phyloP scores from a whole-genome alignment of 805 yeast genomes.

The Suhomyces tanzawaensis region DNA sequence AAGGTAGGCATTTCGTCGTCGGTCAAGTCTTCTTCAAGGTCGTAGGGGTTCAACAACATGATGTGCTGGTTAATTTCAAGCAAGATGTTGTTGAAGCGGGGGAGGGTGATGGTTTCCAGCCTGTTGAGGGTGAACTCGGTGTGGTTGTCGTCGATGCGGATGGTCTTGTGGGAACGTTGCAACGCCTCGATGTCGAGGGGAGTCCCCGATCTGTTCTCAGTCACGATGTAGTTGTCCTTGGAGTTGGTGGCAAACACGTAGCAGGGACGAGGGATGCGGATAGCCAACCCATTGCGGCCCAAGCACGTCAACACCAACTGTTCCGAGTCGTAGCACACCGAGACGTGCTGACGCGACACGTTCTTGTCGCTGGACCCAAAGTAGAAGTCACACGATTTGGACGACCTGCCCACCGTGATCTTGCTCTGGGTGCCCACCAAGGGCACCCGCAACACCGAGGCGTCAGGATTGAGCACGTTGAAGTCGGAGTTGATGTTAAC shows the following conservation, averaged over 20 bases:
- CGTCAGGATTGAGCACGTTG: conserved; percentile 34
- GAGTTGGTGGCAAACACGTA: conserved; percentile 25
- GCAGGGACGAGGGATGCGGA: conserved; percentile 57
- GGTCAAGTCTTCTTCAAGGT: conserved; percentile 42
- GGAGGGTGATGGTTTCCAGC: conserved; percentile 64
- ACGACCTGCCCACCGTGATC: conserved; percentile 65
- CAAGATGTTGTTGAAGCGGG: conserved; percentile 57
- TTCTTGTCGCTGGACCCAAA: conserved; percentile 49
- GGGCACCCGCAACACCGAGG: conserved; percentile 33
- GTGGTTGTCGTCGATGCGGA: conserved; percentile 39
- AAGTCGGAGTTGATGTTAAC: conserved; percentile 31
- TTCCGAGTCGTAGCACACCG: conserved; percentile 43
- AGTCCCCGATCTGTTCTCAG: conserved; percentile 21
- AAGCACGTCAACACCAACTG: conserved; percentile 61
- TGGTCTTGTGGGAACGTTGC: conserved; percentile 27
- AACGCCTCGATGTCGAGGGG: conserved; percentile 19
- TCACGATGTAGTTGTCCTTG: conserved; percentile 16
- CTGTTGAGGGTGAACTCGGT: conserved; percentile 58
- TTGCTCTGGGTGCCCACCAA: conserved; percentile 37
- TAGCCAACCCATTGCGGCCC: conserved; percentile 79
- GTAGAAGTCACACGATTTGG: conserved; percentile 53
- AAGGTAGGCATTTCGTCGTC: conserved; percentile 39
- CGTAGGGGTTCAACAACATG: conserved; percentile 49
- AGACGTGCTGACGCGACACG: conserved; percentile 67
- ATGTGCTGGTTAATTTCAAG: conserved; percentile 71